Percentiles rank a stretch among this genome's conserved stretches.
Evolutionary conservation across 2,329 filamentous ascomycete genomes (phyloP).

Genomic region (Curvularia spicifera): DNA sequence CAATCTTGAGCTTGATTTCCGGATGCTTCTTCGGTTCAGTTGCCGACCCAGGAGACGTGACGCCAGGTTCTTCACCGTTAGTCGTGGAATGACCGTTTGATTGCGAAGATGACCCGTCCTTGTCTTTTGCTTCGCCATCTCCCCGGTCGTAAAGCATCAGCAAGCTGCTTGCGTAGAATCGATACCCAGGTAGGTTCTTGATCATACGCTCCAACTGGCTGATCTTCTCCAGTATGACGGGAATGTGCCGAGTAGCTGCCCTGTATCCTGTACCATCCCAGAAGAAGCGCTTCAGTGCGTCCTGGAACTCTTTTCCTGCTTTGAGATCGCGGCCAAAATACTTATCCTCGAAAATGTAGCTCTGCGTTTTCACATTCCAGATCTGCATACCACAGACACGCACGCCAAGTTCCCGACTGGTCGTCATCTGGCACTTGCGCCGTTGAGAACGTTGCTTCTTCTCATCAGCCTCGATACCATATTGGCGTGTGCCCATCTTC

Average conservation of each 20-base stretch:
- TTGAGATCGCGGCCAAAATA: constrained; percentile 92
- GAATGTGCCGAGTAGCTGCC: constrained; percentile 85
- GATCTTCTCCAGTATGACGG: constrained; percentile 83
- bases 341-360: constrained; percentile 96
- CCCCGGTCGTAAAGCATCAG: constrained; percentile 97
- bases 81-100: constrained; percentile 23
- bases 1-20: constrained; percentile 90
- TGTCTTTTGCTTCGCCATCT: constrained; percentile 58
- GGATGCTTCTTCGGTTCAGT: constrained; percentile 37
- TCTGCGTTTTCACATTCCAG: constrained; percentile 84
- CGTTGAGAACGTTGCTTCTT: constrained; percentile 95
- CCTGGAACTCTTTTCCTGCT: constrained; percentile 86
- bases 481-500: constrained; percentile 98
- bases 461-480: constrained; percentile 86
- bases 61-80: constrained; percentile 30
- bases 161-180: constrained; percentile 93
- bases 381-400: constrained; percentile 95
- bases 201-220: constrained; percentile 84
- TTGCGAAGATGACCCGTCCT: constrained; percentile 18
- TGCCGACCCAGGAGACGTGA: constrained; percentile 26
- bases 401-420: constrained; percentile 88
- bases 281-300: constrained; percentile 85
- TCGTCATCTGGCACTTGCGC: constrained; percentile 90
- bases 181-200: constrained; percentile 77
- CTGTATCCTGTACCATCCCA: constrained; percentile 84